Evolutionary conservation across 768 basidiomycete species (phyloP).

Genomic region (Tremella fuciformis): DNA sequence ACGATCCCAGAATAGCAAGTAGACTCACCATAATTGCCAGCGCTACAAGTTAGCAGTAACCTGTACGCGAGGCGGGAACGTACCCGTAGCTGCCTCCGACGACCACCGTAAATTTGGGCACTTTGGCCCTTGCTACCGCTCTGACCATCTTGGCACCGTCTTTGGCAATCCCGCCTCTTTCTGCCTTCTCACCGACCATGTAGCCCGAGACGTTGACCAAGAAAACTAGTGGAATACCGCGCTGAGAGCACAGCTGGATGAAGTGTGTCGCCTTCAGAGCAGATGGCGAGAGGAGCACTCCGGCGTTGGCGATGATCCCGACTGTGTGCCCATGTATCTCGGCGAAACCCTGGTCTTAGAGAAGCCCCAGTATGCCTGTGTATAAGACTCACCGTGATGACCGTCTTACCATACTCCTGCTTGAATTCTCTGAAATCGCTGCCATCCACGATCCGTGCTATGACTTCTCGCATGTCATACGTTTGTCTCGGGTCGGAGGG

Average conservation of each 20-base stretch:
- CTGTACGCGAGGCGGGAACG: neutral
- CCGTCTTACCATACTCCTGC: slow-evolving; percentile 86
- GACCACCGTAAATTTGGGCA: slow-evolving; percentile 88
- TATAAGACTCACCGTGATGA: slow-evolving; percentile 68
- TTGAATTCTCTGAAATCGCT: slow-evolving; percentile 93
- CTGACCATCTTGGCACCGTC: slow-evolving; percentile 97
- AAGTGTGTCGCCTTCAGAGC: slow-evolving; percentile 94
- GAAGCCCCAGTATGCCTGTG: neutral
- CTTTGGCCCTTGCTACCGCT: slow-evolving; percentile 66
- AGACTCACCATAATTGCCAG: slow-evolving; percentile 81
- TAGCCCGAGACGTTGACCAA: slow-evolving; percentile 94
- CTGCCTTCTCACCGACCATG: slow-evolving; percentile 95
- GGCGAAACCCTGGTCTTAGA: slow-evolving; percentile 39
- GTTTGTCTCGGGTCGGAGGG: slow-evolving; percentile 82
- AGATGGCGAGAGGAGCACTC: slow-evolving; percentile 88
- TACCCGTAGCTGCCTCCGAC: slow-evolving; percentile 86
- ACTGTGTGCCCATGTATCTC: slow-evolving; percentile 56
- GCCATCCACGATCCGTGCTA: slow-evolving; percentile 85
- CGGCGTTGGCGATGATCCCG: slow-evolving; percentile 90
- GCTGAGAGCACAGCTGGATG: slow-evolving; percentile 88
- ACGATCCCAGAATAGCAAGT: neutral
- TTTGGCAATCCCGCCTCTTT: slow-evolving; percentile 89
- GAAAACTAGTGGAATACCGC: slow-evolving; percentile 83
- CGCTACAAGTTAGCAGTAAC: slow-evolving; percentile 48
- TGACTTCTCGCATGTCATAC: slow-evolving; percentile 92